Evolutionary conservation across 2,329 filamentous ascomycete genomes (phyloP), one percentile per base, ranked within the genome.

Genomic region (Trichoderma atroviride): DNA sequence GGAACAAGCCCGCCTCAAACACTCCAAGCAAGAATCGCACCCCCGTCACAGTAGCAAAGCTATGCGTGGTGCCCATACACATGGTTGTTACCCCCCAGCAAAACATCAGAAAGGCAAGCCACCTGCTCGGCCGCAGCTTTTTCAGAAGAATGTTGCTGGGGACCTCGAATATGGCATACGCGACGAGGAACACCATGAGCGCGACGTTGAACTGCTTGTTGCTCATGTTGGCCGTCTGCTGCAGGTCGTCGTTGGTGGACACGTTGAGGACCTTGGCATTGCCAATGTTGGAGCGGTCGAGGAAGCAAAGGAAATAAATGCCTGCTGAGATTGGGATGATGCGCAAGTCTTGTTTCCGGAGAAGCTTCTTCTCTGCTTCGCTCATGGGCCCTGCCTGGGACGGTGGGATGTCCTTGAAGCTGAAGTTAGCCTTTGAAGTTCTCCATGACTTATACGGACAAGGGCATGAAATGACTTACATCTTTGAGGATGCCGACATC

Each of bases 1-100:
- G 78, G 71, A 92, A 92, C 1, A 93, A 79, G 0, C 91, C 91
- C 4, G 90, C 91, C 79, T 94, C 91, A 53, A 91, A 87, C 5
- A 87, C 82, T 5, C 91, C 91, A 0, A 94, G 83, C 10, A 93
- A 77, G 31, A 93, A 84, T 6, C 91, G 87, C 71, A 90, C 88
- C 7, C 83, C 89, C 1, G 91, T 85, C n/a, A 94, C 81, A 11
- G 86, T 85, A 3, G 79, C 84, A 74, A 88, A 93, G 74, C 79
- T 88, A 35, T 88, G 84, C 2, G 87, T 86, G 5, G 90, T 83
- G 0, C 91, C 91, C 1, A 91, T 88, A 65, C 88, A 84, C 11
- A 91, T 89, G 29, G 91, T 90, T 67, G 92, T 84, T 65, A 87
- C 84, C 7, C 89, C 90, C 89, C 91, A 93, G 22, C 83, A 80